A percentile compares a stretch with the other conserved stretches of the same genome.
Evolutionary conservation across 2,329 filamentous ascomycete genomes (phyloP).

Genomic region (Arthrobotrys megalospora): DNA sequence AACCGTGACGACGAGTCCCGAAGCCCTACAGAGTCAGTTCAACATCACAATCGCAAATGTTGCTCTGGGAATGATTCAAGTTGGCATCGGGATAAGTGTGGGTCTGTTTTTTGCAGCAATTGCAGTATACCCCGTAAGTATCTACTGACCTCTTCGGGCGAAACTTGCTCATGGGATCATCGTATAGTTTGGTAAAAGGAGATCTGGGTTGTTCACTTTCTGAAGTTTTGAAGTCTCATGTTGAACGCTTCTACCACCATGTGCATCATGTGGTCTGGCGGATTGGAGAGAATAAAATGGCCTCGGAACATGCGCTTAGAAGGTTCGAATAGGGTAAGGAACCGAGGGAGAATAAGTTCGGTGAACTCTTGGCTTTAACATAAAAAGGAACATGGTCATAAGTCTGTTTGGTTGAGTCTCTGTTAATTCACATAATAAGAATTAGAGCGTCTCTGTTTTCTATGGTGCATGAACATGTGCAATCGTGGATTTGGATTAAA

Average conservation of each 20-base stretch:
- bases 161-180: background rate
- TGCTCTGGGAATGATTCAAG: slow-evolving; percentile 74
- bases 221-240: slow-evolving; percentile 63
- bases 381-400: too few species aligned
- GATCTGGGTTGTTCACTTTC: slow-evolving; percentile 74
- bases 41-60: slow-evolving; percentile 71
- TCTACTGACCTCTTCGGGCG: slow-evolving; percentile 63
- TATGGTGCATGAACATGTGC: too few species aligned
- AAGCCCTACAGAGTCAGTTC: slow-evolving; percentile 60
- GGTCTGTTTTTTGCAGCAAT: slow-evolving; percentile 73
- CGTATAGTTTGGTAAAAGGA: slow-evolving; percentile 71
- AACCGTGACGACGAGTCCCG: slow-evolving; percentile 21
- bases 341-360: too few species aligned
- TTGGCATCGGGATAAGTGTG: slow-evolving; percentile 76
- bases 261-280: too few species aligned
- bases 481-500: background rate
- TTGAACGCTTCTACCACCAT: too few species aligned
- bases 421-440: too few species aligned
- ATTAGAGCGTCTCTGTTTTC: too few species aligned
- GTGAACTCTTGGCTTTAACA: too few species aligned
- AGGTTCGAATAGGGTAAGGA: too few species aligned
- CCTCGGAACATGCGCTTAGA: too few species aligned
- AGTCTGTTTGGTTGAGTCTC: too few species aligned
- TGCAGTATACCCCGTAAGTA: slow-evolving; percentile 67
- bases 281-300: too few species aligned